Percentiles rank a stretch among this genome's conserved stretches.
Conservation (phyloP, 768 basidiomycete genomes). For the Coprinopsis strossmayeri region DNA sequence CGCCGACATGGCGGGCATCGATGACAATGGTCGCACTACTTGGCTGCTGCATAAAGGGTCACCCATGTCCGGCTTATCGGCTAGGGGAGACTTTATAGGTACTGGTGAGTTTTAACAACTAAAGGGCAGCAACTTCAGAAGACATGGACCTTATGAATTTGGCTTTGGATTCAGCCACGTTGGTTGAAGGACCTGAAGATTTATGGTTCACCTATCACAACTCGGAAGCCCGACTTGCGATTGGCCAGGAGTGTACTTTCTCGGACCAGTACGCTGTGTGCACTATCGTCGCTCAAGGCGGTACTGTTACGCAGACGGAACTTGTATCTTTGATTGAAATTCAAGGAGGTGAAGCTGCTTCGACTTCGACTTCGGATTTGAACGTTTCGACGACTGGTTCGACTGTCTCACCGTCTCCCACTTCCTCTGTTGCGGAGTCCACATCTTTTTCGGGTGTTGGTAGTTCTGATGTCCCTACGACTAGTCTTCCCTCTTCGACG, state of each 20-base stretch:
- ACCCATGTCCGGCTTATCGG: neutral
- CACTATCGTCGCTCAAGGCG: conserved; percentile 18
- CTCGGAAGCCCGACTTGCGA: conserved; percentile 17
- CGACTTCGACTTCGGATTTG: neutral
- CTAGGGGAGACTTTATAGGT: conserved; percentile 23
- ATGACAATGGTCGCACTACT: conserved; percentile 20
- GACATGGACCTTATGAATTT: too few species aligned
- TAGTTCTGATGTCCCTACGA: too few species aligned
- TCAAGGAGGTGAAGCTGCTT: neutral
- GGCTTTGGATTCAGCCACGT: conserved; percentile 28
- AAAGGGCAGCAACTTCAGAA: too few species aligned
- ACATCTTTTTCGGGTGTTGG: neutral
- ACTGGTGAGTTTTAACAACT: conserved; percentile 36
- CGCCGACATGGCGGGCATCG: conserved; percentile 21
- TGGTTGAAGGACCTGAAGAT: conserved; percentile 35
- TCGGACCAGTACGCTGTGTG: conserved; percentile 21
- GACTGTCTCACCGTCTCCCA: neutral
- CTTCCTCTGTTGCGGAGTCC: neutral
- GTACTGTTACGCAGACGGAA: conserved; percentile 22
- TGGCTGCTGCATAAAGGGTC: conserved; percentile 14
- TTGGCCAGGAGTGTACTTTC: conserved; percentile 19
- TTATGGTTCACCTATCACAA: conserved; percentile 32
- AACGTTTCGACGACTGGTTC: neutral
- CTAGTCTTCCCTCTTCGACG: too few species aligned
- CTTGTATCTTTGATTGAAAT: conserved; percentile 1